Conservation (phyloP, 352 stramenopile genomes). For the Phytopythium kandeliae region DNA sequence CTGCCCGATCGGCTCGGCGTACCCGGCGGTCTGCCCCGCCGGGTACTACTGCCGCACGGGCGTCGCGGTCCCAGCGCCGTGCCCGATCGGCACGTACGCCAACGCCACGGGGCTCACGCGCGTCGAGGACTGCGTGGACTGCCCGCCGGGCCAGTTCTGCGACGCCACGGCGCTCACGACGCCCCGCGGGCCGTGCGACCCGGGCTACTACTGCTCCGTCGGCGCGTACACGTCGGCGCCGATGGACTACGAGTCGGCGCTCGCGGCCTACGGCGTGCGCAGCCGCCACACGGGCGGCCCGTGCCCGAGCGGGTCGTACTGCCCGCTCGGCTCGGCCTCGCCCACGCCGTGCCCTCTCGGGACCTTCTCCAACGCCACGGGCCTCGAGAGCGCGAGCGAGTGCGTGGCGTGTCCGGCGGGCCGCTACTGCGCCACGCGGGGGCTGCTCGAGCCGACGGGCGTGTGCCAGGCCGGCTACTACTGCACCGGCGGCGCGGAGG, state of each 20-base stretch:
- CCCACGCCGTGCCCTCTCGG: conserved; percentile 64
- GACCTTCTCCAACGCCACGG: conserved; percentile 70
- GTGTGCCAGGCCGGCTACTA: conserved; percentile 78
- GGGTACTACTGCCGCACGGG: conserved; percentile 89
- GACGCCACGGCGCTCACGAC: conserved; percentile 76
- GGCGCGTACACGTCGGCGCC: conserved; percentile 89
- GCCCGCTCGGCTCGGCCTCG: conserved; percentile 50
- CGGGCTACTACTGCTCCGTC: conserved; percentile 89
- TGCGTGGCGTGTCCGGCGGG: conserved; percentile 80
- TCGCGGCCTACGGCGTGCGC: conserved; percentile 43
- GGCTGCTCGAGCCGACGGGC: conserved; percentile 57
- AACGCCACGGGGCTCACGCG: conserved; percentile 67
- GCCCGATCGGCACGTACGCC: conserved; percentile 88
- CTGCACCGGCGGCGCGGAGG: conserved; percentile 50
- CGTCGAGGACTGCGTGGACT: conserved; percentile 84
- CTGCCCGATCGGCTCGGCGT: conserved; percentile 57
- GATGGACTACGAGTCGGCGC: conserved; percentile 63
- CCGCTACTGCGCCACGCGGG: conserved; percentile 69
- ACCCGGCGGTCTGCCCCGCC: conserved; percentile 57
- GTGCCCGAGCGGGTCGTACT: conserved; percentile 68
- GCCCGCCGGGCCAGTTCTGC: conserved; percentile 89
- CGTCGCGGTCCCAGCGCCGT: conserved; percentile 67
- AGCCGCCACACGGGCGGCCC: conserved; percentile 60
- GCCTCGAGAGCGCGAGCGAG: conserved; percentile 56
- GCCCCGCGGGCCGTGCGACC: conserved; percentile 72